Evolutionary conservation across 306 rosid species (phyloP), one percentile per base, ranked within the genome.

Genomic region (Prunus mume): DNA sequence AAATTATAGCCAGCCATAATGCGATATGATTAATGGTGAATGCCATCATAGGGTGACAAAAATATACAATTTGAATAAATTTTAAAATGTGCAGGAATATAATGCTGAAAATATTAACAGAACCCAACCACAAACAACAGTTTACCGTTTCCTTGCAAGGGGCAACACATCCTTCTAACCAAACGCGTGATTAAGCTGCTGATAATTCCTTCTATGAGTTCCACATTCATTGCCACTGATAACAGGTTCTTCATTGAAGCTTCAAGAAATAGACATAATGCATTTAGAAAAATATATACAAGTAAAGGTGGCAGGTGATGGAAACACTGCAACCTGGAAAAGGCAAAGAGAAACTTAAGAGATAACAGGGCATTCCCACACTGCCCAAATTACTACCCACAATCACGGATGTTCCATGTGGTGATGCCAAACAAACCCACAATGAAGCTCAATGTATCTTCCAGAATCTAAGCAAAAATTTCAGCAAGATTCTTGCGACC

Each of bases 211-310:
- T 91, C 98, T 72, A 90, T 73, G 60, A 81, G 81, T 60, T 94
- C 93, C 78, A 73, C 47, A 86, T 77, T 86, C 86, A 75, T 86
- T 71, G 80, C 82, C 75, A 28, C 74, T 24, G 88, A 65, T 41
- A 90, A 73, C 68, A 89, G 83, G 83, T 80, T 89, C 88, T 83
- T 91, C 84, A 90, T 67, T 12, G 98, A 85, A 86, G 76, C 98
- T 91, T 84, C 83, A 86, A 54, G 73, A 80, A 77, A 81, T 56
- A 60, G 55, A 61, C 14, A 72, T 12, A 49, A 65, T n/a, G 14
- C 57, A 76, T 27, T 51, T 49, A 34, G 22, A 46, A 27, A 13
- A 28, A 20, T 5, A 3, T 3, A 41, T 20, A 15, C 55, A 72
- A 2, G 11, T 43, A n/a, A 41, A 20, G 55, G 45, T 66, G 43